Base-by-base conservation (phyloP, 352 stramenopile species). In the Phytophthora multivora region DNA sequence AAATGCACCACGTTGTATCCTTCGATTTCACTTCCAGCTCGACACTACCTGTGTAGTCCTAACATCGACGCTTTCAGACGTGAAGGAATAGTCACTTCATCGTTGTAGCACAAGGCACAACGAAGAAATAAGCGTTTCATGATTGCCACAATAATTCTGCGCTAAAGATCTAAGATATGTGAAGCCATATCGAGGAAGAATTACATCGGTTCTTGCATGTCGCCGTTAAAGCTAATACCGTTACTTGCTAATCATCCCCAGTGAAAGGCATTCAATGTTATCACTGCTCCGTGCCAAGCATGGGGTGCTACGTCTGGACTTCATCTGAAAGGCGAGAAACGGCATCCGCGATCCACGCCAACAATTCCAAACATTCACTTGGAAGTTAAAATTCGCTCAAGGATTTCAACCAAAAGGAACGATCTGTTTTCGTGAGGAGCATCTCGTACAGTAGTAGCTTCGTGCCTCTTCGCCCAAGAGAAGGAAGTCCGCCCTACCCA, bases 281-380 rank as follows among this genome's bases (percentile, higher is more conserved):
- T 15, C 25, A 13, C 15, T 18, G 11, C 11, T n/a, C 40, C 5
- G 19, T 30, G 40, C n/a, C 38, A 26, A 12, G n/a, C 38, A 45
- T 23, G 40, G 10, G 10, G 18, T 23, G 43, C 23, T 36, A n/a
- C 16, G 28, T 41, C 46, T 31, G 28, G 46, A 31, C 42, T 39
- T 21, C 33, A 13, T 2, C 48, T 56, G 46, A 63, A 63, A 51
- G 46, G 55, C 55, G 45, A 64, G 47, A 64, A 64, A 59, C 46
- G 38, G 33, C 47, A 8, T 12, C 28, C 28, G 26, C 7, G 26
- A 30, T 30, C 26, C 7, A 9, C 26, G 8, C 28, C 7, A 13
- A 33, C 28, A 33, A 33, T n/a, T n/a, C n/a, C n/a, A 9, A 12
- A 1, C 28, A 33, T 33, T 33, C 9, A 30, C 26, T 10, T 30